Evolutionary conservation across 345 rosid genomes (phyloP).

Genomic region (Turritis glabra): DNA sequence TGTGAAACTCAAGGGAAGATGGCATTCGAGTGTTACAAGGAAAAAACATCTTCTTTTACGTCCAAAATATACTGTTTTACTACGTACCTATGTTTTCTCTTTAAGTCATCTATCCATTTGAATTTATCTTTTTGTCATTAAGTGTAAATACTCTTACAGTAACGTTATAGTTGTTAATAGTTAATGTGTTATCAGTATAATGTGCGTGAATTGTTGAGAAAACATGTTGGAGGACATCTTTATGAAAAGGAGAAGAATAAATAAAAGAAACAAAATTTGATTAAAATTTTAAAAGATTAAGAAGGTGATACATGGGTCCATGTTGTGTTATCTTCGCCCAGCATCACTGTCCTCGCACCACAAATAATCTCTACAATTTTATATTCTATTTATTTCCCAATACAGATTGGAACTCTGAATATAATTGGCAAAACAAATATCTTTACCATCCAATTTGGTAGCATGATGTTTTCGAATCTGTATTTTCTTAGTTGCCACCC

Average conservation of each 20-base stretch:
- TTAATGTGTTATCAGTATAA: neutral
- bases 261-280: neutral
- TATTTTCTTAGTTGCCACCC: slow-evolving; percentile 1
- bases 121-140: no score
- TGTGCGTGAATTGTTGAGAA: neutral
- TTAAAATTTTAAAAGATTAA: neutral
- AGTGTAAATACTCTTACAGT: no score
- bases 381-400: neutral
- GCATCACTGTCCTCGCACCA: neutral
- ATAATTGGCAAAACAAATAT: neutral
- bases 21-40: no score
- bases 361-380: neutral
- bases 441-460: neutral
- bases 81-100: no score
- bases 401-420: neutral
- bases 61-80: no score
- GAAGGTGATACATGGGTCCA: slow-evolving; percentile 5
- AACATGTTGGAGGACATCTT: neutral
- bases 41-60: no score
- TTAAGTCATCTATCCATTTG: no score
- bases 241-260: neutral
- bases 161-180: no score
- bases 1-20: no score
- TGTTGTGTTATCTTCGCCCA: neutral
- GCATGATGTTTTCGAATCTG: slow-evolving; percentile 9